Conservation (phyloP, 140 eudicot species). For the Erigeron philadelphicus region DNA sequence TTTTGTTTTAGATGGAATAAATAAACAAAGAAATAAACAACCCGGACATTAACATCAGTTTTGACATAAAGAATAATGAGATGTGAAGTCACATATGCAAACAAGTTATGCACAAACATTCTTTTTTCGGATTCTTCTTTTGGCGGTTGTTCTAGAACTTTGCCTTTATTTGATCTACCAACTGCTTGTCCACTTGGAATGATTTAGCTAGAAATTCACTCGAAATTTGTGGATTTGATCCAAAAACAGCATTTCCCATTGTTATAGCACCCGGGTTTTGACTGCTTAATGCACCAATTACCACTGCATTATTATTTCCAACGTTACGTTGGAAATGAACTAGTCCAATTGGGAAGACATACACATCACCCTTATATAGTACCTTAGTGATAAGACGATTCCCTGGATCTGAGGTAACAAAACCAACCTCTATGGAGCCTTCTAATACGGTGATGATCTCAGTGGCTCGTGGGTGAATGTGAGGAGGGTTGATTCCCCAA, state of each 20-base stretch:
- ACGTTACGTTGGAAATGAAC: constrained; percentile 43
- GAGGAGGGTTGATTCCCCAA: constrained; percentile 43
- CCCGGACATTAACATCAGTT: constrained; percentile 18
- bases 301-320: constrained; percentile 27
- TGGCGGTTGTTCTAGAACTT: constrained; percentile 24
- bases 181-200: constrained; percentile 37
- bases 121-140: constrained; percentile 12
- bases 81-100: constrained; percentile 9
- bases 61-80: constrained; percentile 19
- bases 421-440: constrained; percentile 44
- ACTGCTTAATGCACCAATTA: constrained; percentile 40
- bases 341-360: constrained; percentile 44
- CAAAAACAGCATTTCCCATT: constrained; percentile 38
- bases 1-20: not conserved
- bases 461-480: constrained; percentile 46
- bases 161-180: constrained; percentile 30
- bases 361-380: constrained; percentile 39
- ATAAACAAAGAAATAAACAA: constrained; percentile 14
- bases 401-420: constrained; percentile 36
- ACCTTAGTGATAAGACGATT: constrained; percentile 34
- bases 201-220: constrained; percentile 38
- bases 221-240: constrained; percentile 34
- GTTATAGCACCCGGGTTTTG: constrained; percentile 42
- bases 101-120: constrained; percentile 4
- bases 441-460: constrained; percentile 38